phyloP scores from a whole-genome alignment of 495 filamentous ascomycete genomes.

The Neurospora cerealis region DNA sequence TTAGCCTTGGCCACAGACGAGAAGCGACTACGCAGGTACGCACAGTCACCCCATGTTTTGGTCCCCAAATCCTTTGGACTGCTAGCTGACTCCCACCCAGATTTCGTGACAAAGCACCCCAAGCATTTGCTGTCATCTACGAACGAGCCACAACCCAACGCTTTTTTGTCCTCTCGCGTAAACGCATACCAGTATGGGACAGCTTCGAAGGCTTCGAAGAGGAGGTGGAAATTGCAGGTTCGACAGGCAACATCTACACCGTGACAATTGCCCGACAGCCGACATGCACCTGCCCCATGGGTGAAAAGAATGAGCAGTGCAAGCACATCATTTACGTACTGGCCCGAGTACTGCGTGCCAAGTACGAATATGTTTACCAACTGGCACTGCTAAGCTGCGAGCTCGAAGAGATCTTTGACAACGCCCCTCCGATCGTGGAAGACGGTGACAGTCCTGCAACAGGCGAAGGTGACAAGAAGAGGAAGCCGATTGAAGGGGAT shows the following conservation, averaged over 20 bases:
- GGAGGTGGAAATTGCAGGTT: conserved; percentile 58
- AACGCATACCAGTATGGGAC: conserved; percentile 13
- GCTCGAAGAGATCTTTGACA: conserved; percentile 49
- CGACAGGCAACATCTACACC: conserved; percentile 68
- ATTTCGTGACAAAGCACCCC: conserved; percentile 25
- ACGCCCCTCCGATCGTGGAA: conserved; percentile 32
- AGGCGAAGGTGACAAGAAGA: conserved; percentile 18
- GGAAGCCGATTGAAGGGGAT: conserved; percentile 54
- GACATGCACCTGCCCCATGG: conserved; percentile 59
- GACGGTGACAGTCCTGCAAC: neutral
- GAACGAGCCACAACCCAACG: conserved; percentile 31
- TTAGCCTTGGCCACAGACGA: neutral
- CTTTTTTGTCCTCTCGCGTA: conserved; percentile 33
- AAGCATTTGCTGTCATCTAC: conserved; percentile 26
- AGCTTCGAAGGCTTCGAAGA: conserved; percentile 17
- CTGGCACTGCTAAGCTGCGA: conserved; percentile 59
- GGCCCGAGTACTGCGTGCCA: conserved; percentile 54
- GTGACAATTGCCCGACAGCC: conserved; percentile 42
- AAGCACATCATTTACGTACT: conserved; percentile 53
- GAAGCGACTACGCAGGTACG: conserved; percentile 14
- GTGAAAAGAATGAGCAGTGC: conserved; percentile 56
- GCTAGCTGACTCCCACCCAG: conserved; percentile 7
- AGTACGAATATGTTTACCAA: conserved; percentile 57
- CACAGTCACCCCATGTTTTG: neutral
- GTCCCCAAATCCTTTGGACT: neutral